These are phyloP conservation scores for Penicillium psychrofluorescens DNA, from an alignment of 495 filamentous ascomycete genomes.

Conservation along the genomic window DNA sequence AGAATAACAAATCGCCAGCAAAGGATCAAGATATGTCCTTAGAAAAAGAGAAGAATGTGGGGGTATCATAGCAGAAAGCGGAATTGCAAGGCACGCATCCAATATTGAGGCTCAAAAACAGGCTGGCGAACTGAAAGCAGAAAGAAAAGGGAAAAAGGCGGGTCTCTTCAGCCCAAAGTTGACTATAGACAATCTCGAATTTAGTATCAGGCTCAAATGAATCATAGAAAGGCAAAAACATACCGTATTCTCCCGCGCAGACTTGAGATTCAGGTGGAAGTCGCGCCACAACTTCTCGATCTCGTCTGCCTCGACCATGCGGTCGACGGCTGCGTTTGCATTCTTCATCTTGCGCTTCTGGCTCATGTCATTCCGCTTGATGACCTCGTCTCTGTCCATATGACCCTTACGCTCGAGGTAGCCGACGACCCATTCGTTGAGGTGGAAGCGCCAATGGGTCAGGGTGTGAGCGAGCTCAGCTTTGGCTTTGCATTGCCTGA, in stretches of 20 bases:
- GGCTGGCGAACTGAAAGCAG: not conserved
- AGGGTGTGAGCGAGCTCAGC: constrained; percentile 63
- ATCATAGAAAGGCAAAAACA: constrained; percentile 2
- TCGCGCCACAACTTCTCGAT: constrained; percentile 51
- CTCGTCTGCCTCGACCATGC: constrained; percentile 48
- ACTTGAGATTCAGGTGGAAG: constrained; percentile 51
- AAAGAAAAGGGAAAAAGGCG: not conserved
- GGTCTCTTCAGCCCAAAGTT: not conserved
- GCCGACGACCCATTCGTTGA: constrained; percentile 62
- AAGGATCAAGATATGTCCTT: no score
- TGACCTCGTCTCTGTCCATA: constrained; percentile 41
- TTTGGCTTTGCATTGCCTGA: constrained; percentile 57
- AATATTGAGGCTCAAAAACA: not conserved
- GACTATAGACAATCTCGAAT: not conserved
- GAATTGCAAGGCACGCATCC: not conserved
- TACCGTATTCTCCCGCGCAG: constrained; percentile 43
- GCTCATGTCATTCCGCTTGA: constrained; percentile 46
- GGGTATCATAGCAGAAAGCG: not conserved
- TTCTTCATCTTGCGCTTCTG: constrained; percentile 43
- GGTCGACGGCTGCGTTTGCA: constrained; percentile 49
- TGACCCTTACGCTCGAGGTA: constrained; percentile 51
- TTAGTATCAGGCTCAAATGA: not conserved
- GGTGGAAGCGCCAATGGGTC: constrained; percentile 67
- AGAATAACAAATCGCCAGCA: no score
- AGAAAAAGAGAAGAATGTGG: not conserved